Conservation (phyloP, 1,284 basidiomycete species). For the Pseudozyma thailandica region DNA sequence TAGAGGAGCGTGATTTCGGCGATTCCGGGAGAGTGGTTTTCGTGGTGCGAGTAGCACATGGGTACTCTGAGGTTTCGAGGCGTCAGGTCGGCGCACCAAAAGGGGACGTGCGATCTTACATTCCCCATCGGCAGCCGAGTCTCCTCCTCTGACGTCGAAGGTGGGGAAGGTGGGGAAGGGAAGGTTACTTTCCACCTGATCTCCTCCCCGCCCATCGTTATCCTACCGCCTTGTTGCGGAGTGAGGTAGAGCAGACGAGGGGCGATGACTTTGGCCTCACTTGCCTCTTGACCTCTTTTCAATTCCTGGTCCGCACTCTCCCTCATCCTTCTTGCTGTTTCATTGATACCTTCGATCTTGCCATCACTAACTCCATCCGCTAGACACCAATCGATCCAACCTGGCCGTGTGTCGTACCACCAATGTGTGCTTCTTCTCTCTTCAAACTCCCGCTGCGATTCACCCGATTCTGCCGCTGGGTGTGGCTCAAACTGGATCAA, state of each 20-base stretch:
- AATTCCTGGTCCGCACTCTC: constrained; percentile 16
- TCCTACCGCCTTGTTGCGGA: constrained; percentile 35
- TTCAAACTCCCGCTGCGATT: constrained; percentile 35
- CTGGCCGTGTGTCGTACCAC: constrained; percentile 45
- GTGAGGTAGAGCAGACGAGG: constrained; percentile 27
- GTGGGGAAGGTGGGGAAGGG: constrained; percentile 17
- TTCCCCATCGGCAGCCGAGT: constrained; percentile 12
- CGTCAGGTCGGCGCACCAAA: constrained; percentile 55
- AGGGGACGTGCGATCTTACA: constrained; percentile 35
- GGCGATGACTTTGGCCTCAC: constrained; percentile 7
- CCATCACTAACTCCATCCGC: constrained; percentile 38
- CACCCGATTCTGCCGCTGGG: constrained; percentile 12
- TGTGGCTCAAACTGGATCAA: constrained; percentile 47
- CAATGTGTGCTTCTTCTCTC: constrained; percentile 39
- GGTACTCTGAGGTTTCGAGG: constrained; percentile 41
- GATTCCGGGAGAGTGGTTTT: constrained; percentile 44
- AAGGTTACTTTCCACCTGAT: constrained; percentile 56
- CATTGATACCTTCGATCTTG: constrained; percentile 36
- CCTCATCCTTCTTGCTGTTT: constrained; percentile 27
- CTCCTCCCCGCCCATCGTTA: constrained; percentile 36
- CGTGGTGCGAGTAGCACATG: constrained; percentile 23
- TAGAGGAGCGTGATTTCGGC: constrained; percentile 51
- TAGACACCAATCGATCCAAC: constrained; percentile 59
- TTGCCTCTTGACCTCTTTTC: constrained; percentile 2
- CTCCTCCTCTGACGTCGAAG: not conserved